A percentile compares a stretch with the other conserved stretches of the same genome.
phyloP scores from a whole-genome alignment of 352 stramenopile genomes.

The Phytophthora ohioensis region DNA sequence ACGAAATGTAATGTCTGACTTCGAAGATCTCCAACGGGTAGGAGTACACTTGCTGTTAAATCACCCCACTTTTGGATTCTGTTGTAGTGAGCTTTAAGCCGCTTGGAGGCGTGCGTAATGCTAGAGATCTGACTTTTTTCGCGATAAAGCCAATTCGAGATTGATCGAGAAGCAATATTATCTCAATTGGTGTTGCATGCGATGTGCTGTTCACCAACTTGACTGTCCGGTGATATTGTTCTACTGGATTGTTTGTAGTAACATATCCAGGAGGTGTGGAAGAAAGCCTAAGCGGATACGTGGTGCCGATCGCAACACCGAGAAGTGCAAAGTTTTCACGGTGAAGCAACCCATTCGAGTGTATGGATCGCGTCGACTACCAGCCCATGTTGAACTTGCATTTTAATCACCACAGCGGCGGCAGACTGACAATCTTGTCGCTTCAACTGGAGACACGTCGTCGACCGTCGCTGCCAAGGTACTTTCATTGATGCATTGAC shows the following conservation, averaged over 20 bases:
- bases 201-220: slow-evolving; percentile 8
- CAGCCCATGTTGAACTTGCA: too few relatives aligned
- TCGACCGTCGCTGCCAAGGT: too few relatives aligned
- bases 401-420: background rate
- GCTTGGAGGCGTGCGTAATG: slow-evolving; percentile 11
- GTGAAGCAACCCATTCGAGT: slow-evolving; percentile 2
- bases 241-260: background rate
- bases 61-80: slow-evolving; percentile 1
- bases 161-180: slow-evolving; percentile 7
- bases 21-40: too few relatives aligned
- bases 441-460: too few relatives aligned
- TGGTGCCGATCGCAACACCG: too few relatives aligned
- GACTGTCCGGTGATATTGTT: background rate
- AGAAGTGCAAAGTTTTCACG: background rate
- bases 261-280: background rate
- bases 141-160: slow-evolving; percentile 12
- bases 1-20: too few relatives aligned
- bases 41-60: too few relatives aligned
- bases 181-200: slow-evolving; percentile 6
- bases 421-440: too few relatives aligned
- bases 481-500: too few relatives aligned
- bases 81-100: slow-evolving; percentile 12
- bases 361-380: background rate
- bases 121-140: background rate
- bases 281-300: too few relatives aligned